Conservation (phyloP, 2,329 filamentous ascomycete genomes). For the Coniochaeta sp. region DNA sequence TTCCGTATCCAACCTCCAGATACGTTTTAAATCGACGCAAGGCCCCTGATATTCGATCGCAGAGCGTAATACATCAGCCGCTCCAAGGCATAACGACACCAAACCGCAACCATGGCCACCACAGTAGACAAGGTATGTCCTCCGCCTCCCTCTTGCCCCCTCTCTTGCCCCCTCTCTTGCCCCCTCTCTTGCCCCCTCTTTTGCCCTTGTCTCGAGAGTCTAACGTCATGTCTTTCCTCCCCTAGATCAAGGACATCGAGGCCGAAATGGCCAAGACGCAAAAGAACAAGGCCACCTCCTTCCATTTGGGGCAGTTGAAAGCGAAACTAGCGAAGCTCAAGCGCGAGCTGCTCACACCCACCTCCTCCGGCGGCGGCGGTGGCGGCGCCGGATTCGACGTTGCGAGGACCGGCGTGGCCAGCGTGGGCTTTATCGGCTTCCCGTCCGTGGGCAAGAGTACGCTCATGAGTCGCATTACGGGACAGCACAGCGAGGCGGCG, state of each 20-base stretch:
- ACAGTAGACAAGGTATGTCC: conserved; percentile 84
- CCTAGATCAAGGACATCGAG: conserved; percentile 93
- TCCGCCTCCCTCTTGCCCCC: background rate
- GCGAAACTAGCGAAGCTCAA: conserved; percentile 98
- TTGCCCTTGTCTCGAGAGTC: background rate
- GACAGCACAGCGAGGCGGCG: conserved; percentile 93
- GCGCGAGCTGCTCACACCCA: conserved; percentile 85
- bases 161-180: background rate
- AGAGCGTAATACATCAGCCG: background rate
- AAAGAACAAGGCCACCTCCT: conserved; percentile 94
- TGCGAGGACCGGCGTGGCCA: conserved; percentile 92
- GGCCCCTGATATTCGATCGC: background rate
- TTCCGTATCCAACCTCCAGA: background rate
- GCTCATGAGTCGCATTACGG: conserved; percentile 88
- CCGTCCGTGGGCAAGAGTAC: conserved; percentile 98
- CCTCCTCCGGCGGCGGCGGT: conserved; percentile 71
- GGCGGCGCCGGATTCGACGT: conserved; percentile 92
- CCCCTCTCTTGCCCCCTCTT: background rate
- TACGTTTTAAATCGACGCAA: background rate
- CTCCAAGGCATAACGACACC: conserved; percentile 1
- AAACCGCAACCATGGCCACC: conserved; percentile 70
- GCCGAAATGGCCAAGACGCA: conserved; percentile 95
- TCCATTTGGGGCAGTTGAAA: conserved; percentile 91
- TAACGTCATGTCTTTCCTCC: conserved; percentile 12
- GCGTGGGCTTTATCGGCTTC: conserved; percentile 96